These are phyloP conservation scores for Lichenothelia convexa DNA, from an alignment of 495 filamentous ascomycete genomes.

Conservation along the genomic window DNA sequence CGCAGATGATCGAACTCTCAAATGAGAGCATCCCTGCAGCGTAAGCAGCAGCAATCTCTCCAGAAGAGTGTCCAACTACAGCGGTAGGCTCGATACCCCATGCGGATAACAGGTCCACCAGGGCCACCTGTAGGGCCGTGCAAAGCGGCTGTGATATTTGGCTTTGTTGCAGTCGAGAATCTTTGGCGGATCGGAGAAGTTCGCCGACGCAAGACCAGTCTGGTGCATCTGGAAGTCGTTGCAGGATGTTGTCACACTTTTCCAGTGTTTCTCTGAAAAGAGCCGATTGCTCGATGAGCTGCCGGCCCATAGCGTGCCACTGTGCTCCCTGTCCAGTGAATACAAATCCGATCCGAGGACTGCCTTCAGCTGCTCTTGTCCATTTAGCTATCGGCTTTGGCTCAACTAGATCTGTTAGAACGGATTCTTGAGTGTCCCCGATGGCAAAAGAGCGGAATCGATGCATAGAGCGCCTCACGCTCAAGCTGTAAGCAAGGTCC, in stretches of 20 bases:
- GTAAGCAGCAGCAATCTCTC: constrained; percentile 46
- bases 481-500: constrained; percentile 6
- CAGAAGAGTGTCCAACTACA: constrained; percentile 42
- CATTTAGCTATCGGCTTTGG: constrained; percentile 3
- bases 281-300: constrained; percentile 19
- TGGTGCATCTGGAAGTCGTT: constrained; percentile 11
- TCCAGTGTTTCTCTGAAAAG: constrained; percentile 19
- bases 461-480: constrained; percentile 8
- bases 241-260: constrained; percentile 10
- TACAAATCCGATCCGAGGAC: constrained; percentile 8
- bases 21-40: constrained; percentile 32
- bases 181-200: constrained; percentile 6
- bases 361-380: constrained; percentile 3
- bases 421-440: constrained; percentile 1
- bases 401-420: constrained; percentile 1
- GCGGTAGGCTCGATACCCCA: constrained; percentile 17
- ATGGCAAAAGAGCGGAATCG: constrained; percentile 8
- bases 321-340: constrained; percentile 33
- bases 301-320: constrained; percentile 25
- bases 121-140: constrained; percentile 11
- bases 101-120: constrained; percentile 10
- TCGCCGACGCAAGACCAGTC: constrained; percentile 13
- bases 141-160: constrained; percentile 9
- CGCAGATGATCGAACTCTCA: constrained; percentile 24
- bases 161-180: constrained; percentile 9